These are phyloP conservation scores for Veloporphyrellus conicus DNA, from an alignment of 1,284 basidiomycete genomes.

Conservation along the genomic window DNA sequence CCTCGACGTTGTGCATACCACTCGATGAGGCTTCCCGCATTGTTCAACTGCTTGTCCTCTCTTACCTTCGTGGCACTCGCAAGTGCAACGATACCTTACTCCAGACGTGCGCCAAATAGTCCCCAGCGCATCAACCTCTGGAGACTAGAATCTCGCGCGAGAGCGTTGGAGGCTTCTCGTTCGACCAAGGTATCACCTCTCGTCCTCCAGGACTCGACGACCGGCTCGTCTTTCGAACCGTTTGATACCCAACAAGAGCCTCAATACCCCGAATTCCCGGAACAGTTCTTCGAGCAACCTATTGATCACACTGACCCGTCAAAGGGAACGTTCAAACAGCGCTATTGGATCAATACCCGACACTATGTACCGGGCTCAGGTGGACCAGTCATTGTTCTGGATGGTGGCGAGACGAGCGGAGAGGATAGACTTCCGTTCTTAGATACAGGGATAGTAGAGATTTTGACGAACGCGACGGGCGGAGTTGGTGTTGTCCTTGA, in stretches of 20 bases:
- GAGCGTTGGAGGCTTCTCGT: slow-evolving; percentile 10
- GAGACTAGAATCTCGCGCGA: slow-evolving; percentile 33
- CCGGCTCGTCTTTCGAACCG: not conserved
- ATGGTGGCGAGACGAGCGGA: slow-evolving; percentile 82
- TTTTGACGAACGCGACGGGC: slow-evolving; percentile 76
- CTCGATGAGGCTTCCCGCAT: slow-evolving; percentile 16
- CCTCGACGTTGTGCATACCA: no score
- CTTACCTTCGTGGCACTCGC: slow-evolving; percentile 12
- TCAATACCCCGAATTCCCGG: slow-evolving; percentile 43
- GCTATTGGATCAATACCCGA: slow-evolving; percentile 87
- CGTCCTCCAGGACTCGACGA: slow-evolving; percentile 22
- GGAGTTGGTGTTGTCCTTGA: slow-evolving; percentile 89
- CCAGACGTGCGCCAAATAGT: slow-evolving; percentile 21
- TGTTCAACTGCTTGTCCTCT: slow-evolving; percentile 12
- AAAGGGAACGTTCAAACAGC: slow-evolving; percentile 59
- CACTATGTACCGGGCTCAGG: slow-evolving; percentile 71
- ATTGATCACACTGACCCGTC: slow-evolving; percentile 70
- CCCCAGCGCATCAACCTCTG: slow-evolving; percentile 44
- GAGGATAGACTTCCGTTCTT: slow-evolving; percentile 66
- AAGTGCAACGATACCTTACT: slow-evolving; percentile 9
- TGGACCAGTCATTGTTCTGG: slow-evolving; percentile 76
- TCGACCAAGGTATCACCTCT: slow-evolving; percentile 11
- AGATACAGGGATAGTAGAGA: slow-evolving; percentile 82
- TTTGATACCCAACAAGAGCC: not conserved
- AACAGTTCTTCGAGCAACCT: slow-evolving; percentile 76